Evolutionary conservation across 2,329 filamentous ascomycete genomes (phyloP).

Genomic region (Clarireedia hainanense): DNA sequence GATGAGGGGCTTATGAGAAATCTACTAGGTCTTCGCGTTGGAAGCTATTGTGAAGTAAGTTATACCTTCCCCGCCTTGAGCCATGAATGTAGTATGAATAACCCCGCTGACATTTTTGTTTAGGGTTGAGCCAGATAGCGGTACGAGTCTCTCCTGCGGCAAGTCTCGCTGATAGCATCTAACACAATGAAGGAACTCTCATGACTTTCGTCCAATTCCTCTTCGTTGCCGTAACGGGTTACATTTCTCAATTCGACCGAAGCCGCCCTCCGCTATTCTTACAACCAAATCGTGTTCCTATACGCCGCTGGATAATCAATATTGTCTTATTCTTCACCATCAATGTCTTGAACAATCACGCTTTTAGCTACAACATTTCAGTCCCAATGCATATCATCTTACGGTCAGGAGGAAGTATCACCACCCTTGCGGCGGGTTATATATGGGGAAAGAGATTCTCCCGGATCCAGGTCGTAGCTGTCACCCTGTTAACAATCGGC

Average conservation of each 20-base stretch:
- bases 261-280: constrained; percentile 64
- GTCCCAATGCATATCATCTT: constrained; percentile 96
- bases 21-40: constrained; percentile 75
- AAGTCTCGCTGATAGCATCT: constrained; percentile 9
- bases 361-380: constrained; percentile 93
- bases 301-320: constrained; percentile 79
- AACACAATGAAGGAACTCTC: constrained; percentile 55
- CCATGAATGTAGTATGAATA: background rate
- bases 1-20: constrained; percentile 20
- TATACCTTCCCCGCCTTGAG: background rate
- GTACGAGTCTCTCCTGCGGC: constrained; percentile 38
- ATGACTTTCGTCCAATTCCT: constrained; percentile 86
- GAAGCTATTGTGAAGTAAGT: constrained; percentile 90
- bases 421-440: constrained; percentile 87
- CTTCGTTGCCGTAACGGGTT: constrained; percentile 72
- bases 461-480: constrained; percentile 69
- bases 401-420: constrained; percentile 89
- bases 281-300: constrained; percentile 68
- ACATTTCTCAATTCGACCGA: constrained; percentile 65
- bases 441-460: constrained; percentile 81
- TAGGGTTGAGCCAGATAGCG: constrained; percentile 77
- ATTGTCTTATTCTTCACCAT: constrained; percentile 87
- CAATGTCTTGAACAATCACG: constrained; percentile 95
- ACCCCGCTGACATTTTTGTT: constrained; percentile 16
- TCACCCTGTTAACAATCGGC: constrained; percentile 74